Conservation (phyloP, 176 grass and related monocot species). For the Avena insularis region DNA sequence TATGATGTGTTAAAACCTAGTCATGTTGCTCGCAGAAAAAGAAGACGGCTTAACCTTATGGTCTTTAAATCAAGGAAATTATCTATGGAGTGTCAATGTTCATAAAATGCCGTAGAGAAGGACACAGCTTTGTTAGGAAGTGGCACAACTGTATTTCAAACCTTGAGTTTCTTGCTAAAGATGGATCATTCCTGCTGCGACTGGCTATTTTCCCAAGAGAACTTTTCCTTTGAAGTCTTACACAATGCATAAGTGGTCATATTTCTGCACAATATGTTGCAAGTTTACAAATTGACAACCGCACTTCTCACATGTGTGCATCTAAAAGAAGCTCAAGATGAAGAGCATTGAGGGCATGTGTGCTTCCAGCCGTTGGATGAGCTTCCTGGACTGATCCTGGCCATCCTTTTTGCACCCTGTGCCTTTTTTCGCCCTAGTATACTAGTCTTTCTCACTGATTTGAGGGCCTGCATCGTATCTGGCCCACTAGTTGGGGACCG, state of each 20-base stretch:
- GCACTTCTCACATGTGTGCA: neutral
- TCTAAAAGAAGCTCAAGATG: neutral
- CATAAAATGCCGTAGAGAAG: neutral
- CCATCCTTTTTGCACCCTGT: too few relatives aligned
- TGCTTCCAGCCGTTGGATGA: too few relatives aligned
- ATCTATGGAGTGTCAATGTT: neutral
- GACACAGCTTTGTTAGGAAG: neutral
- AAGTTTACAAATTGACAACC: neutral
- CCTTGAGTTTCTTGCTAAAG: neutral
- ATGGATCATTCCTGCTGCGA: neutral
- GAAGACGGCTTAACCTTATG: neutral
- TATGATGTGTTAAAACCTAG: neutral
- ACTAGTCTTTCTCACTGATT: too few relatives aligned
- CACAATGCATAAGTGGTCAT: neutral
- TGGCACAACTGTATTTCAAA: neutral
- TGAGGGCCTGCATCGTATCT: too few relatives aligned
- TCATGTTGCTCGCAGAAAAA: neutral
- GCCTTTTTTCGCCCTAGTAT: too few relatives aligned
- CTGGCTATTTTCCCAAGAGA: neutral
- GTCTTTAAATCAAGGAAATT: neutral
- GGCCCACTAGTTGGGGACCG: too few relatives aligned
- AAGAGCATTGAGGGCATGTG: too few relatives aligned
- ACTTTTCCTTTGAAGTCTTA: neutral
- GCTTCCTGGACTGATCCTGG: too few relatives aligned
- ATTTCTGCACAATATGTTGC: neutral